phyloP scores from a whole-genome alignment of 2,329 filamentous ascomycete species.

The Trichoderma sp. region DNA sequence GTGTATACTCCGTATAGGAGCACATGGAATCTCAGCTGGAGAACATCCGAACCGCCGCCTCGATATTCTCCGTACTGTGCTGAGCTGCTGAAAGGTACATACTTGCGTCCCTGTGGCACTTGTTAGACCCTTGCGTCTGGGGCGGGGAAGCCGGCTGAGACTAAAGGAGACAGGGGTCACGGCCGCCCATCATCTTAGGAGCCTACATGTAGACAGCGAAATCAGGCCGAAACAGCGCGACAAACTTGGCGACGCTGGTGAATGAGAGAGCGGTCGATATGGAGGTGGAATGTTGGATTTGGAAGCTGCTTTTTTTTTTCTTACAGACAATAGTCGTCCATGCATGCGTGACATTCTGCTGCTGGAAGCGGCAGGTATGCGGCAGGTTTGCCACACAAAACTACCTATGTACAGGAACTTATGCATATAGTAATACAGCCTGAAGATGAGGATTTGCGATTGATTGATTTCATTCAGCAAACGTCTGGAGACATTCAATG shows the following conservation, averaged over 20 bases:
- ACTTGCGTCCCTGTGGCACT: not conserved
- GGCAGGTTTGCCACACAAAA: not conserved
- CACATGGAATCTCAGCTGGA: not conserved
- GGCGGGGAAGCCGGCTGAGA: not conserved
- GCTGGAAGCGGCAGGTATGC: not conserved
- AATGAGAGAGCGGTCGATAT: not conserved
- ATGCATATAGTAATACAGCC: not conserved
- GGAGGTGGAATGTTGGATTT: not conserved
- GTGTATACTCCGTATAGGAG: too few relatives aligned
- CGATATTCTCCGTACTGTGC: not conserved
- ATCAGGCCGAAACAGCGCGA: conserved; percentile 15
- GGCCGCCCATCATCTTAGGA: not conserved
- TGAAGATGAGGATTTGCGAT: not conserved
- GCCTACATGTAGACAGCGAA: not conserved
- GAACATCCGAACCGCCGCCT: not conserved
- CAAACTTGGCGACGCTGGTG: not conserved
- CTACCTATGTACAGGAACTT: not conserved
- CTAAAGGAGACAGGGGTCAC: conserved; percentile 16
- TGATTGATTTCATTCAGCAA: not conserved
- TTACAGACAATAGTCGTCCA: not conserved
- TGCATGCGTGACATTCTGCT: not conserved
- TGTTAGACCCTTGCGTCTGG: not conserved
- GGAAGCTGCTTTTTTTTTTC: not conserved
- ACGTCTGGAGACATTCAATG: not conserved
- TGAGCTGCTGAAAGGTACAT: not conserved